phyloP scores from a whole-genome alignment of 2,329 filamentous ascomycete species.

The Xylariaceae sp. region DNA sequence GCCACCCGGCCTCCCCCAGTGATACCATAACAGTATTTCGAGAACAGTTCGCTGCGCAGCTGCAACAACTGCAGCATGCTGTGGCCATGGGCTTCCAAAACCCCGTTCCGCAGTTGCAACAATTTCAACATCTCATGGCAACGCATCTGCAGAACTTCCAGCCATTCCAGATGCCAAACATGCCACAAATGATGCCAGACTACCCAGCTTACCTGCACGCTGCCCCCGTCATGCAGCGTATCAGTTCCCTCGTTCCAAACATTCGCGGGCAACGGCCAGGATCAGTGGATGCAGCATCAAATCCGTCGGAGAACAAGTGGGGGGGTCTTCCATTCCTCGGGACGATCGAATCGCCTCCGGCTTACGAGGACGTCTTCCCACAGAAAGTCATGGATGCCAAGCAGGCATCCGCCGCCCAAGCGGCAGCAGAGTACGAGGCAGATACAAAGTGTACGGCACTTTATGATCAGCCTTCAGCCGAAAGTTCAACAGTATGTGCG shows the following conservation, averaged over 20 bases:
- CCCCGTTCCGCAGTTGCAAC: constrained; percentile 23
- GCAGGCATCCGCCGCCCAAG: constrained; percentile 53
- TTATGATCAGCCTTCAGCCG: constrained; percentile 45
- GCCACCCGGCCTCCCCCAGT: constrained; percentile 49
- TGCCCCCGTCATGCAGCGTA: constrained; percentile 63
- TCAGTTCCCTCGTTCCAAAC: constrained; percentile 69
- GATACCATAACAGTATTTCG: constrained; percentile 66
- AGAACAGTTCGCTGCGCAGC: constrained; percentile 68
- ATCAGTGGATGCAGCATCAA: constrained; percentile 37
- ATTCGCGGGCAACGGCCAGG: constrained; percentile 50
- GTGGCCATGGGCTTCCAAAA: constrained; percentile 65
- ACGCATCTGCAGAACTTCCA: constrained; percentile 63
- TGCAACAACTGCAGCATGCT: constrained; percentile 72
- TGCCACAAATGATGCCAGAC: constrained; percentile 63
- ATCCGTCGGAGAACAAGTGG: constrained; percentile 56
- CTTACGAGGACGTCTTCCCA: constrained; percentile 78
- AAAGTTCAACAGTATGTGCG: constrained; percentile 10
- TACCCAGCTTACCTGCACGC: constrained; percentile 65
- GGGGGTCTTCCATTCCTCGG: constrained; percentile 59
- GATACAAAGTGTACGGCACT: constrained; percentile 53
- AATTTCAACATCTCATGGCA: constrained; percentile 69
- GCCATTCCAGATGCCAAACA: constrained; percentile 51
- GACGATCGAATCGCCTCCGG: constrained; percentile 56
- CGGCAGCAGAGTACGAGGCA: constrained; percentile 55
- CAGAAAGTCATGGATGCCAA: constrained; percentile 51